Evolutionary conservation across 2,329 filamentous ascomycete genomes (phyloP).

Genomic region (Blumeria hordei): DNA sequence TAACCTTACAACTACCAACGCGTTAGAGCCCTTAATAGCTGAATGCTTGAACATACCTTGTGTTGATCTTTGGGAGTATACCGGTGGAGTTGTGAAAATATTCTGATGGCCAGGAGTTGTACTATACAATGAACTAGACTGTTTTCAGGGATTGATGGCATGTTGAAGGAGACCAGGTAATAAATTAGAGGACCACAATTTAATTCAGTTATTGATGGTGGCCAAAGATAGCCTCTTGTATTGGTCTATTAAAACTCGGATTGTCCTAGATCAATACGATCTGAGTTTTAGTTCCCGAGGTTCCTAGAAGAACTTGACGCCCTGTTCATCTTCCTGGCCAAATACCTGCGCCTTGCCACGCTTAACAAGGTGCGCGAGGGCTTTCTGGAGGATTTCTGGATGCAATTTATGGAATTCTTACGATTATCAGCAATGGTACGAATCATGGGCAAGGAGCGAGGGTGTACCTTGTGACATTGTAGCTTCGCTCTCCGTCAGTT

Average conservation of each 20-base stretch:
- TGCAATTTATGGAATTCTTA: constrained; percentile 73
- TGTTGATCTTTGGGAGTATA: too few relatives aligned
- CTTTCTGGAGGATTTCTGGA: constrained; percentile 52
- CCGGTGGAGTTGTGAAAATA: too few relatives aligned
- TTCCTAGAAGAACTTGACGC: constrained; percentile 79
- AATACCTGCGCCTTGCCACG: constrained; percentile 84
- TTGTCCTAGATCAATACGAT: background rate
- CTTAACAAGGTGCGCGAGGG: constrained; percentile 63
- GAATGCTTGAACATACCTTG: too few relatives aligned
- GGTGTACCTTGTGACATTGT: constrained; percentile 39
- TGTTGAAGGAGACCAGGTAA: too few relatives aligned
- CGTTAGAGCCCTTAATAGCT: too few relatives aligned
- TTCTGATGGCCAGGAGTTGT: too few relatives aligned
- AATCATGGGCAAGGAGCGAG: too few relatives aligned
- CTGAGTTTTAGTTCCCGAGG: background rate
- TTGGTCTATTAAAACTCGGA: background rate
- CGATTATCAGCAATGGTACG: background rate
- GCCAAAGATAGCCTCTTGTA: background rate
- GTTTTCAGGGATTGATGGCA: too few relatives aligned
- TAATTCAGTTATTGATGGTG: too few relatives aligned
- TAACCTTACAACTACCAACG: too few relatives aligned
- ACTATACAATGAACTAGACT: too few relatives aligned
- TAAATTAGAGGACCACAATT: too few relatives aligned
- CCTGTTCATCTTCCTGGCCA: constrained; percentile 64
- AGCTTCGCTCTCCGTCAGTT: constrained; percentile 69